A percentile compares a stretch with the other conserved stretches of the same genome.
Conservation (phyloP, 78 protist species). For the Tieghemostelium lacteum region DNA sequence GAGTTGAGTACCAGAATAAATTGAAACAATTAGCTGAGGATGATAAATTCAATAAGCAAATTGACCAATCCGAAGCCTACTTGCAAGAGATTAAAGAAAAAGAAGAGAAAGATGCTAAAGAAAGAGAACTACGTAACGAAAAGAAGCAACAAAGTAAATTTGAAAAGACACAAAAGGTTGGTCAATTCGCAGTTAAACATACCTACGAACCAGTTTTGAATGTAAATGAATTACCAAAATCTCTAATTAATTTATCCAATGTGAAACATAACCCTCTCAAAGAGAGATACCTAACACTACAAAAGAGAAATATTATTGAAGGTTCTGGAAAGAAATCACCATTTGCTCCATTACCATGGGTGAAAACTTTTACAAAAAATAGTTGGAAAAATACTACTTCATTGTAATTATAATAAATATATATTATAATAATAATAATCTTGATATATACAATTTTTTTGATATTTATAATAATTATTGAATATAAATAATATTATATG, state of each 20-base stretch:
- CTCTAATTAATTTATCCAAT: not conserved
- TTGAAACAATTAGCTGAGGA: not conserved
- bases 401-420: not conserved
- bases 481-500: too few species aligned
- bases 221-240: not conserved
- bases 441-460: not conserved
- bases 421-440: not conserved
- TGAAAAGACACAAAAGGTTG: not conserved
- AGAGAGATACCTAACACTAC: constrained; percentile 46
- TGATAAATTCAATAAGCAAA: constrained; percentile 7
- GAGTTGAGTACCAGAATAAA: constrained; percentile 1
- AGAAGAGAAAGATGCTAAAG: not conserved
- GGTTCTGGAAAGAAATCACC: constrained; percentile 27
- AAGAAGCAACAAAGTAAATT: not conserved
- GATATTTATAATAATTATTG: not conserved
- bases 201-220: constrained; percentile 4
- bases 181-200: not conserved
- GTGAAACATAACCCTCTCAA: constrained; percentile 23
- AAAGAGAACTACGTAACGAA: not conserved
- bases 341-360: not conserved
- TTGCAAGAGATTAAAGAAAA: constrained; percentile 1
- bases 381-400: constrained; percentile 3
- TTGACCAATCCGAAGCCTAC: not conserved
- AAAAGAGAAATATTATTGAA: constrained; percentile 62
- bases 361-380: constrained; percentile 5